A percentile compares a stretch with the other conserved stretches of the same genome.
phyloP scores from a whole-genome alignment of 2,329 filamentous ascomycete species.

The Xylaria sp. region DNA sequence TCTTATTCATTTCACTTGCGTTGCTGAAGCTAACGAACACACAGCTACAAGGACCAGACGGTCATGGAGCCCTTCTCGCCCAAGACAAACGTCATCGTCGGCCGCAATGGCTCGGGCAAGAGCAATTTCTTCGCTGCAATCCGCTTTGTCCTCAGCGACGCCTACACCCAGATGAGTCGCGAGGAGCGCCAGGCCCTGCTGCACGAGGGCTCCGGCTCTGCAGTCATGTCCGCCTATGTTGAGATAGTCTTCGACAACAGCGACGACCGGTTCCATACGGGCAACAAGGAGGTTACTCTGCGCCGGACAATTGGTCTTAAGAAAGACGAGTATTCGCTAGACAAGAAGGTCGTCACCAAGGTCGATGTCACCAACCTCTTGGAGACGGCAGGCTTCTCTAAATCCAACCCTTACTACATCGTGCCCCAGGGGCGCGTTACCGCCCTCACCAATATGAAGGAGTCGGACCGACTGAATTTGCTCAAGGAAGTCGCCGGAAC shows the following conservation, averaged over 20 bases:
- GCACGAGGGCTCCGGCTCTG: slow-evolving; percentile 97
- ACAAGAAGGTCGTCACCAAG: slow-evolving; percentile 96
- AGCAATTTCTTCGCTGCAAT: slow-evolving; percentile 99
- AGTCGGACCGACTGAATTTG: slow-evolving; percentile 86
- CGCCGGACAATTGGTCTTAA: slow-evolving; percentile 96
- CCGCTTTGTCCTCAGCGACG: slow-evolving; percentile 97
- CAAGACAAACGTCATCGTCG: slow-evolving; percentile 97
- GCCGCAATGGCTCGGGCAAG: slow-evolving; percentile 98
- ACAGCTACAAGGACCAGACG: slow-evolving; percentile 98
- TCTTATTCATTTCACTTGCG: slow-evolving; percentile 2
- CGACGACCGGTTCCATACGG: slow-evolving; percentile 94
- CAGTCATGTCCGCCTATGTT: slow-evolving; percentile 99
- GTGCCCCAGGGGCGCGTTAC: slow-evolving; percentile 97
- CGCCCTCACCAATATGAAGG: slow-evolving; percentile 98
- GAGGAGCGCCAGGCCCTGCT: slow-evolving; percentile 95
- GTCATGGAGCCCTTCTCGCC: slow-evolving; percentile 98
- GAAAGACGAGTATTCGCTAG: slow-evolving; percentile 98
- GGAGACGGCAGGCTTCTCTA: slow-evolving; percentile 95
- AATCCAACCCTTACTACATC: slow-evolving; percentile 98
- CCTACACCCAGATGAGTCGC: slow-evolving; percentile 93
- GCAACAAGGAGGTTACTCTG: slow-evolving; percentile 88
- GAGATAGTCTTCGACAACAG: slow-evolving; percentile 99
- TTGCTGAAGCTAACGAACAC: slow-evolving; percentile 41
- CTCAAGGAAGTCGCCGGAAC: slow-evolving; percentile 99
- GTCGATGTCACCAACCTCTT: slow-evolving; percentile 94